phyloP scores from a whole-genome alignment of 257 asterid genomes.

The Ilex asprella region DNA sequence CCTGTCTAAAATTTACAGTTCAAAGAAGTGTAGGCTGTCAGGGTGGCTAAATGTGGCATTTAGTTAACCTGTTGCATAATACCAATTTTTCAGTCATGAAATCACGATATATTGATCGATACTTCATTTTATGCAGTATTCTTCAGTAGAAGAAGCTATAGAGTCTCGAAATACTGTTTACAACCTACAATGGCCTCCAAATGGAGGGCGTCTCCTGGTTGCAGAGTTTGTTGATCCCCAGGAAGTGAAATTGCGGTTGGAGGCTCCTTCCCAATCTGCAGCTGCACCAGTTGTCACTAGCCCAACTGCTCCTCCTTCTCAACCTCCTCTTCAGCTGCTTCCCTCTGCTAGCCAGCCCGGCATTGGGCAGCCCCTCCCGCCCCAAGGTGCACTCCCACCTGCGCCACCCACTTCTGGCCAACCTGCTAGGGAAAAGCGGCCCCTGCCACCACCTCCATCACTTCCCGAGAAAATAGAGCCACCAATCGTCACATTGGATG shows the following conservation, averaged over 20 bases:
- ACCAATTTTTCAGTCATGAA: no score
- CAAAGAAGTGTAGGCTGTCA: no score
- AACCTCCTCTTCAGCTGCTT: constrained; percentile 10
- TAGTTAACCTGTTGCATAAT: no score
- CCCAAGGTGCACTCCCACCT: constrained; percentile 12
- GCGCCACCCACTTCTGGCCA: constrained; percentile 14
- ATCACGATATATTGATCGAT: background rate
- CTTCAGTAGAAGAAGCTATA: constrained; percentile 30
- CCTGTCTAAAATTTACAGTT: no score
- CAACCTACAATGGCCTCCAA: constrained; percentile 34
- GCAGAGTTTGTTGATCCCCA: constrained; percentile 37
- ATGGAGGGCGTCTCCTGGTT: constrained; percentile 29
- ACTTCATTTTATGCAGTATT: constrained; percentile 15
- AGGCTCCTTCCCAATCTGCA: constrained; percentile 14
- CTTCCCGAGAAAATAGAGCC: constrained; percentile 16
- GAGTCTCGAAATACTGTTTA: constrained; percentile 30
- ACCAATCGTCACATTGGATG: constrained; percentile 28
- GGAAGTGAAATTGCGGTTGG: constrained; percentile 23
- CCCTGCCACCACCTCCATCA: constrained; percentile 1
- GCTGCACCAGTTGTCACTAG: constrained; percentile 4
- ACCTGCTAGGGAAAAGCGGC: constrained; percentile 11
- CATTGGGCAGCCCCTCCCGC: constrained; percentile 8
- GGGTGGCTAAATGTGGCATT: no score
- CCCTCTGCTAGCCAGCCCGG: constrained; percentile 16
- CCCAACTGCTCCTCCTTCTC: constrained; percentile 7